Percentiles rank a stretch among this genome's conserved stretches.
phyloP scores from a whole-genome alignment of 2,329 filamentous ascomycete genomes.

The Fusarium sublunatum region DNA sequence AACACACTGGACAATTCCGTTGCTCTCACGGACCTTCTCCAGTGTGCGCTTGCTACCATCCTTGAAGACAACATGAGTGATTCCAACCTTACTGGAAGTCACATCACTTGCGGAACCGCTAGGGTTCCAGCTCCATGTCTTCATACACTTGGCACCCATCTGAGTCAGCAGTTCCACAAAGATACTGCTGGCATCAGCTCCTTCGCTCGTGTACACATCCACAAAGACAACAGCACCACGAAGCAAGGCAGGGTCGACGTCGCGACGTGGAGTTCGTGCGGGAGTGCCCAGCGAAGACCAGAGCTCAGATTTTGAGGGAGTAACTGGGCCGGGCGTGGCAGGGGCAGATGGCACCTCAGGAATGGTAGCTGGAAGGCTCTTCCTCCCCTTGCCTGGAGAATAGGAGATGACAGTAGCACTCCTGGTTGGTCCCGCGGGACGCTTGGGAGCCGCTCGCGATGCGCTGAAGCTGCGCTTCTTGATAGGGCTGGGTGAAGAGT shows the following conservation, averaged over 20 bases:
- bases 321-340: conserved; percentile 47
- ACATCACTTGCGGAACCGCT: conserved; percentile 52
- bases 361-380: conserved; percentile 39
- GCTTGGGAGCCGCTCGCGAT: conserved; percentile 59
- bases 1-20: conserved; percentile 83
- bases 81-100: conserved; percentile 68
- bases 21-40: conserved; percentile 79
- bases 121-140: conserved; percentile 80
- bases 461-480: conserved; percentile 65
- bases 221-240: conserved; percentile 82
- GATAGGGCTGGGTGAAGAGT: conserved; percentile 61
- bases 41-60: conserved; percentile 84
- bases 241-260: conserved; percentile 66
- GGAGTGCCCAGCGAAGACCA: conserved; percentile 69
- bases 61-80: conserved; percentile 92
- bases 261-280: conserved; percentile 65
- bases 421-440: conserved; percentile 57
- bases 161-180: conserved; percentile 82
- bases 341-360: conserved; percentile 46
- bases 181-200: conserved; percentile 81
- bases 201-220: conserved; percentile 85
- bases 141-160: conserved; percentile 85
- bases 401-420: conserved; percentile 66
- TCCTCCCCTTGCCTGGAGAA: conserved; percentile 61
- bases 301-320: conserved; percentile 61